These are phyloP conservation scores for Populus hybrid DNA, from an alignment of 441 rosid species.

Conservation along the genomic window DNA sequence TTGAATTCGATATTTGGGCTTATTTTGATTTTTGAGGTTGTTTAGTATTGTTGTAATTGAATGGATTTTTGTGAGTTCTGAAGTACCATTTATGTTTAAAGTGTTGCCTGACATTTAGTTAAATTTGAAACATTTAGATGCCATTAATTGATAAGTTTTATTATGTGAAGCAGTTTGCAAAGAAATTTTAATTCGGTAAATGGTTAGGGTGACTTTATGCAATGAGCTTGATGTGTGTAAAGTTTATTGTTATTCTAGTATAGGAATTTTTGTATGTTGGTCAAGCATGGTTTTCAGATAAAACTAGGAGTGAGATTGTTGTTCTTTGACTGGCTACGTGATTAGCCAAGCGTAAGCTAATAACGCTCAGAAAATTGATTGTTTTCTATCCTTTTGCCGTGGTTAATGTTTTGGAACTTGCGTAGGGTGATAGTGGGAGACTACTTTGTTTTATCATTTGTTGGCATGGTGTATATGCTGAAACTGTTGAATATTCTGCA, in stretches of 20 bases:
- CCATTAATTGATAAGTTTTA: background rate
- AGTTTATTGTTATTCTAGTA: no score
- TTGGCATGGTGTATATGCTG: background rate
- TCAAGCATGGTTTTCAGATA: background rate
- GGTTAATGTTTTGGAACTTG: background rate
- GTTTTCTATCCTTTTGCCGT: background rate
- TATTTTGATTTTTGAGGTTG: no score
- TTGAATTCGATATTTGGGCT: no score
- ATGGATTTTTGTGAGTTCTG: no score
- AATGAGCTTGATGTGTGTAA: no score
- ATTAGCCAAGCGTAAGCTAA: background rate
- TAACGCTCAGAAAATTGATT: background rate
- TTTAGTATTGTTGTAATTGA: no score
- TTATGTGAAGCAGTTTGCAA: background rate
- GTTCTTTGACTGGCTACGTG: background rate
- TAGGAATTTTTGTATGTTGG: background rate
- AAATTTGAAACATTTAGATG: background rate
- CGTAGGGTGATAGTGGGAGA: background rate
- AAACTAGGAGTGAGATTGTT: background rate
- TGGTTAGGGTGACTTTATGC: no score
- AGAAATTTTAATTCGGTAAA: background rate
- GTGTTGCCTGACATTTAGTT: background rate
- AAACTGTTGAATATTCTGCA: constrained; percentile 28
- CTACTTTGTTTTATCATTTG: background rate
- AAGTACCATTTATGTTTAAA: no score